Evolutionary conservation across 2,329 filamentous ascomycete genomes (phyloP), one percentile per base, ranked within the genome.

Genomic region (Calonectria naviculata): DNA sequence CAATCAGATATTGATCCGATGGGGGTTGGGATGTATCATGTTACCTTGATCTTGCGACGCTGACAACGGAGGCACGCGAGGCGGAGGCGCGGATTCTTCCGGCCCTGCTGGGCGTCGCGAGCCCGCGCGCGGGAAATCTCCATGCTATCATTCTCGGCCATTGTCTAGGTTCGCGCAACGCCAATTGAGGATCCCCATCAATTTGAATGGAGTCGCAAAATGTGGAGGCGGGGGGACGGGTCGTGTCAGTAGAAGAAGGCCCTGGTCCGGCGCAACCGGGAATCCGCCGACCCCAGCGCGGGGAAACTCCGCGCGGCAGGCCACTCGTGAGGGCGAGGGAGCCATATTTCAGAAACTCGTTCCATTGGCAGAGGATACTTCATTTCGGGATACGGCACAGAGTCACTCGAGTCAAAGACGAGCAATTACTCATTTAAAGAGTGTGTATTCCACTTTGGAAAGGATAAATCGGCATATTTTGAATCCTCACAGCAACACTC

Each of bases 11-110:
- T 2, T 44, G 0, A 26, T 34, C 24, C 44, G 4, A 2, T 28
- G 17, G 19, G 31, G 21, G 52, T 24, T 24, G 15, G 52, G 49
- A 58, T 46, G 42, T 19, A 46, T 29, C 47, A 61, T 21, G n/a
- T 28, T 79, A 86, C 85, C 54, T 83, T 83, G 75, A 88, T 88
- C 78, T 89, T 89, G 29, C 87, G 82, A 47, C 85, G 80, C 70
- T 89, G 87, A 67, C 87, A 89, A 6, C 82, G 78, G 21, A 77
- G 74, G 73, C 79, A 80, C 0, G 80, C 77, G 54, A 84, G 73
- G 7, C 79, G 75, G 49, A 80, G 72, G 19, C 81, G 74, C 29
- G 76, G 73, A 34, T 77, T 81, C 12, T 77, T 78, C 52, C 75
- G 73, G 7, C 73, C 68, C 38, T 72, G 71, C 17, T 76, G 77